Percentiles rank a stretch among this genome's conserved stretches.
Conservation (phyloP, 2,329 filamentous ascomycete genomes). For the Diplodia seriata region DNA sequence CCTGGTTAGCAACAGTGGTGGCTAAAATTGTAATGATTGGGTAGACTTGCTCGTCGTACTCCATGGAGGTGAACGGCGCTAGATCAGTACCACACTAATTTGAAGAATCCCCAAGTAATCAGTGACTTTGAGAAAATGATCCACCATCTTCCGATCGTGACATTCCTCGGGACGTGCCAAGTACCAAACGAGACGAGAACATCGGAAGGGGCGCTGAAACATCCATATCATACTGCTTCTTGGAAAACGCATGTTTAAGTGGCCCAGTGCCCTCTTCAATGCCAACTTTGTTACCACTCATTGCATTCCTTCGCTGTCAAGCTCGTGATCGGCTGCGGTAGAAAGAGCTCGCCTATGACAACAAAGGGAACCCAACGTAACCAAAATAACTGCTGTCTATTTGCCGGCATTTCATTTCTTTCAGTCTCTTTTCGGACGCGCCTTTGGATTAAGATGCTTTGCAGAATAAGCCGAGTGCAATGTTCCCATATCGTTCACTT, state of each 20-base stretch:
- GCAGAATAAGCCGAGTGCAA: not conserved
- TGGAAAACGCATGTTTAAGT: not conserved
- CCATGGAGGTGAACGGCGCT: not conserved
- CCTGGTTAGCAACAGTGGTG: not conserved
- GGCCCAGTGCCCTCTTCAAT: too few relatives aligned
- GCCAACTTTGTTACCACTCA: not conserved
- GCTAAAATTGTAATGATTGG: not conserved
- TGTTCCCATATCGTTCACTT: not conserved
- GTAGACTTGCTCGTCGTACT: not conserved
- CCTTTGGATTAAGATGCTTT: not conserved
- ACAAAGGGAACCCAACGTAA: not conserved
- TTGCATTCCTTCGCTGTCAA: not conserved
- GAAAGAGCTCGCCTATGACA: not conserved
- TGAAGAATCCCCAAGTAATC: not conserved
- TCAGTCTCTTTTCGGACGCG: not conserved
- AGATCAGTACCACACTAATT: not conserved
- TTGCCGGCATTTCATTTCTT: not conserved
- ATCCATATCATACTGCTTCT: not conserved
- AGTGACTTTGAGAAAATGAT: not conserved
- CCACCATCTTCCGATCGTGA: not conserved
- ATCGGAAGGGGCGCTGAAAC: not conserved
- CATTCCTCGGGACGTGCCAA: not conserved
- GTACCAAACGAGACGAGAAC: not conserved
- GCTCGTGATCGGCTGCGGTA: not conserved
- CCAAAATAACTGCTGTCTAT: not conserved